A percentile compares a stretch with the other conserved stretches of the same genome.
Conservation (phyloP, 495 filamentous ascomycete genomes). For the Aspergillus indologenus region DNA sequence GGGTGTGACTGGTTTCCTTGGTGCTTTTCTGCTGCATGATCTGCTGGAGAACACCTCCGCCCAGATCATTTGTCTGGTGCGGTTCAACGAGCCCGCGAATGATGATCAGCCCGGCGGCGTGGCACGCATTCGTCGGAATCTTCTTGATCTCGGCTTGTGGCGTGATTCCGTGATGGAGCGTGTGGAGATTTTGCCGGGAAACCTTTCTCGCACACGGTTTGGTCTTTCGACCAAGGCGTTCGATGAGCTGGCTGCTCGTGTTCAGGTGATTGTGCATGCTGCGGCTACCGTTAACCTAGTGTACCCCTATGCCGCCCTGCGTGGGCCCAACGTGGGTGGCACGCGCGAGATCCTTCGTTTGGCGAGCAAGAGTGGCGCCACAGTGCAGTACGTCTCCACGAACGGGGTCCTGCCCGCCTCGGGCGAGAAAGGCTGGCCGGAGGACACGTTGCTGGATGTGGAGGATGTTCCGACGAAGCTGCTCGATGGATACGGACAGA, state of each 20-base stretch:
- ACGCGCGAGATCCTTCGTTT: conserved; percentile 63
- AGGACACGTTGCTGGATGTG: conserved; percentile 54
- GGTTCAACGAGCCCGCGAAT: conserved; percentile 55
- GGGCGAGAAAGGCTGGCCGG: conserved; percentile 53
- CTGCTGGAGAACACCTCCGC: conserved; percentile 56
- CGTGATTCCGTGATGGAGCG: conserved; percentile 64
- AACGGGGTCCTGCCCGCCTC: conserved; percentile 64
- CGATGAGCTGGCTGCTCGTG: conserved; percentile 51
- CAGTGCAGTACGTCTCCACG: conserved; percentile 67
- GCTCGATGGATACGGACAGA: conserved; percentile 61
- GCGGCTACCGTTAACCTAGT: conserved; percentile 66
- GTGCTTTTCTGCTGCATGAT: conserved; percentile 52
- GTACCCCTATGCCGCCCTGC: conserved; percentile 62
- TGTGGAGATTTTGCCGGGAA: conserved; percentile 64
- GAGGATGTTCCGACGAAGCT: conserved; percentile 58
- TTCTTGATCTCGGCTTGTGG: conserved; percentile 65
- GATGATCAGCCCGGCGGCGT: conserved; percentile 53
- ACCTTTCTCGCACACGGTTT: conserved; percentile 55
- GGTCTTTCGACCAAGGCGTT: conserved; percentile 57
- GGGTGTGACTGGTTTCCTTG: conserved; percentile 60
- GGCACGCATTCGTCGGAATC: conserved; percentile 57
- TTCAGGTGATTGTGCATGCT: conserved; percentile 63
- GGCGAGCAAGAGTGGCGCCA: conserved; percentile 56
- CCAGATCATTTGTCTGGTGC: conserved; percentile 63
- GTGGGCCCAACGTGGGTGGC: conserved; percentile 56